Base-by-base conservation (phyloP, 495 filamentous ascomycete genomes). In the Hyaloscypha bicolor region DNA sequence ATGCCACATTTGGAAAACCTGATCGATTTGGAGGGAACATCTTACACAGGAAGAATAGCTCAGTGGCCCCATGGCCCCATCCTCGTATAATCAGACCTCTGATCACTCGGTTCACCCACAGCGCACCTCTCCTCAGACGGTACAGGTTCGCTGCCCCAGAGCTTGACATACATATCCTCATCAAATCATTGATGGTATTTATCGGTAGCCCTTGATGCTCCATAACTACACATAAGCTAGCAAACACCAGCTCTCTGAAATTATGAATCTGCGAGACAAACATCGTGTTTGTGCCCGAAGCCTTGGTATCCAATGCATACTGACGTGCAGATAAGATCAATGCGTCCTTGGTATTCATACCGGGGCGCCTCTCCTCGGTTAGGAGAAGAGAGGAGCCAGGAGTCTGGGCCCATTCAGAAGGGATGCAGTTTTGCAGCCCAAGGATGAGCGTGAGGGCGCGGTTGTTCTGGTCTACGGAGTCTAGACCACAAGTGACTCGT, bases 81-180 rank as follows among this genome's bases (percentile, higher is more conserved):
- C 62, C 62, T 22, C 35, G 35, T 30, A 64, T 35, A 22, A 64
- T 64, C 4, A 42, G 25, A 14, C 51, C 62, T 33, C 30, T 32
- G n/a, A 64, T 64, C 6, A 64, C 62, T 19, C 51, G 62, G 30
- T 64, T 64, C 22, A 64, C 62, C 62, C 62, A 64, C 25, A 64
- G 45, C 1, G 62, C 62, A 48, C 62, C 62, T 14, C 62, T 42
- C 35, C 62, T 30, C 51, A 64, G 22, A n/a, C 51, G 62, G 32
- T 64, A 55, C 9, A 64, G n/a, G 52, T 64, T 55, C 14, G 62
- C 51, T 37, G 62, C 21, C 5, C 51, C 62, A 14, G 62, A 64
- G n/a, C 35, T 64, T 9, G 62, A 55, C 51, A 64, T 64, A 22
- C 62, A 64, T 5, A 64, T 64, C 14, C 62, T 42, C 62, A 64